Evolutionary conservation across 2,329 filamentous ascomycete species (phyloP), one percentile per base, ranked within the genome.

Genomic region (Magnaporthiopsis rhizophila): DNA sequence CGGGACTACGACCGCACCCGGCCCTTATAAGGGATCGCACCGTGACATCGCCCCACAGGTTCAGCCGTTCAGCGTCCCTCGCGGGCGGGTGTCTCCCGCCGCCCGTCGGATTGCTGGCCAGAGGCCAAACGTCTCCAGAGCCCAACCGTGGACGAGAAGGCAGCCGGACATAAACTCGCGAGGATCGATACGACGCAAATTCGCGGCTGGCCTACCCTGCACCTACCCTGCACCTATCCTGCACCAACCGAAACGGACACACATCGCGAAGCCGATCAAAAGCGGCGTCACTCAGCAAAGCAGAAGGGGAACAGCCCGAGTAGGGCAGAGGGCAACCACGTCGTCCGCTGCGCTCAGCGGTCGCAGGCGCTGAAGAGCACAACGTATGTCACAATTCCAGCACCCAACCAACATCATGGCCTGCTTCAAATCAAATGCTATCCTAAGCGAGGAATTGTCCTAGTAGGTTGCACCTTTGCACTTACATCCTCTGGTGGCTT

Each of bases 81-180:
- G 30, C 30, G 3, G 30, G 6, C 4, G 30, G 30, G 30, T 30
- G 30, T 30, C 30, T 30, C 30, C 30, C 30, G 30, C 30, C 4
- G 30, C 30, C 4, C 30, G 30, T 5, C 30, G 30, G 30, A 30
- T 2, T 5, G 30, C 30, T 30, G 6, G 30, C 30, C 30, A 30
- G 30, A 7, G 30, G 30, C 30, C 30, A 30, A 30, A 7, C 30
- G 3, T 30, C 30, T 3, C 4, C 30, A 30, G 30, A 30, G 30
- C 30, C 30, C 30, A 7, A 30, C 30, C 30, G 4, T 30, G 30
- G 30, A 5, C 30, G 79, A 83, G 64, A 85, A 79, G 69, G 77
- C 77, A 59, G 74, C 79, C 24, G 80, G 87, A 45, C 76, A 80
- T 67, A 89, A 83, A 87, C 84, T 21, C 80, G 78, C 62, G 74